phyloP scores from a whole-genome alignment of 805 yeast species.

The Schizosaccharomyces japonicus region DNA sequence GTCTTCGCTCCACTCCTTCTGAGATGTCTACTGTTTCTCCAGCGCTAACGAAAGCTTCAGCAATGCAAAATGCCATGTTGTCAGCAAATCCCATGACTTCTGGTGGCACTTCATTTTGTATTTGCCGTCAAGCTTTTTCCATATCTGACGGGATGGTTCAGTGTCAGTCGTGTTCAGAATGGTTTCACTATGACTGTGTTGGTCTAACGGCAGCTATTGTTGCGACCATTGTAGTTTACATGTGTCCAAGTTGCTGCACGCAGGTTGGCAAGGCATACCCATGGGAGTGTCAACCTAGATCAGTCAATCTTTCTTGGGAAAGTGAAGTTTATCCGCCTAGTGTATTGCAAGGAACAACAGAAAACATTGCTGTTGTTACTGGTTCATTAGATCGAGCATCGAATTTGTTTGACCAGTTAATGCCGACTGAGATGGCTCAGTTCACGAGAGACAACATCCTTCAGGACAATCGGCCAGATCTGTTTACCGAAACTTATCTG shows the following conservation, averaged over 20 bases:
- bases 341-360: not conserved
- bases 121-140: not conserved
- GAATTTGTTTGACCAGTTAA: not conserved
- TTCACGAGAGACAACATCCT: not conserved
- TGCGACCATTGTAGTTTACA: not conserved
- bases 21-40: not conserved
- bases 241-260: not conserved
- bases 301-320: not conserved
- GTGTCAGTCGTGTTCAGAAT: not conserved
- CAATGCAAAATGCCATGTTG: not conserved
- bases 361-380: not conserved
- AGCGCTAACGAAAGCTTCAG: not conserved
- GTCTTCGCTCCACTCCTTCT: not conserved
- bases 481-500: constrained; percentile 1
- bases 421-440: not conserved
- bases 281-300: not conserved
- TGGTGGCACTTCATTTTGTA: not conserved
- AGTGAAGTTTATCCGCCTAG: not conserved
- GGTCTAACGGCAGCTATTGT: not conserved
- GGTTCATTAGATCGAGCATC: not conserved
- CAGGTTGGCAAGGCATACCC: not conserved
- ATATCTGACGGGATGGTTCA: constrained; percentile 1
- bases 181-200: constrained; percentile 1
- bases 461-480: not conserved
- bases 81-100: not conserved